phyloP scores from a whole-genome alignment of 2,329 filamentous ascomycete genomes.

The Paraphoma sp. region DNA sequence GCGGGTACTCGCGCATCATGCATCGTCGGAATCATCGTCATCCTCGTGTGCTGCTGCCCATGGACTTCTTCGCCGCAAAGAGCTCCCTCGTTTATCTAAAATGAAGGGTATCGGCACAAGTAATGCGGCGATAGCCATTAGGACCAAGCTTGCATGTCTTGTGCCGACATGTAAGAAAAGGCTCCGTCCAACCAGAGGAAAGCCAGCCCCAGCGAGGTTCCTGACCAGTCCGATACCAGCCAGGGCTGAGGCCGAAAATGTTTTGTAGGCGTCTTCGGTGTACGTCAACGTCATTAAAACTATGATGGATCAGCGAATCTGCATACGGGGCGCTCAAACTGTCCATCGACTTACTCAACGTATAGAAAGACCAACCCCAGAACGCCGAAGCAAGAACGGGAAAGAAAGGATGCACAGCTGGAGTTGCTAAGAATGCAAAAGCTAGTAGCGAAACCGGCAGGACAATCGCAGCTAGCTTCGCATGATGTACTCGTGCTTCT shows the following conservation, averaged over 20 bases:
- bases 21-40: slow-evolving; percentile 28
- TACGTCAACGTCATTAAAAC: slow-evolving; percentile 58
- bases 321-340: neutral
- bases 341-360: slow-evolving; percentile 42
- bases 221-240: slow-evolving; percentile 50
- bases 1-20: neutral
- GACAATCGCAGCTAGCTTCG: slow-evolving; percentile 49
- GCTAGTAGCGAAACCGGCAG: slow-evolving; percentile 42
- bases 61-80: slow-evolving; percentile 45
- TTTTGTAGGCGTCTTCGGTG: slow-evolving; percentile 58
- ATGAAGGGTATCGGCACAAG: slow-evolving; percentile 45
- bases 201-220: slow-evolving; percentile 46
- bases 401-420: slow-evolving; percentile 46
- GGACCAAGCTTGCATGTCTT: slow-evolving; percentile 37
- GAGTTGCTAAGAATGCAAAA: slow-evolving; percentile 45
- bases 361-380: slow-evolving; percentile 60
- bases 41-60: slow-evolving; percentile 49
- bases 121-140: slow-evolving; percentile 35
- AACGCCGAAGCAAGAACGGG: slow-evolving; percentile 58
- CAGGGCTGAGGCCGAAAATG: slow-evolving; percentile 51
- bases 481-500: slow-evolving; percentile 52
- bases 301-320: neutral
- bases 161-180: slow-evolving; percentile 41
- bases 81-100: slow-evolving; percentile 40
- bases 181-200: slow-evolving; percentile 39